Conservation (phyloP, 2,329 filamentous ascomycete species). For the Aspergillus tanneri region DNA sequence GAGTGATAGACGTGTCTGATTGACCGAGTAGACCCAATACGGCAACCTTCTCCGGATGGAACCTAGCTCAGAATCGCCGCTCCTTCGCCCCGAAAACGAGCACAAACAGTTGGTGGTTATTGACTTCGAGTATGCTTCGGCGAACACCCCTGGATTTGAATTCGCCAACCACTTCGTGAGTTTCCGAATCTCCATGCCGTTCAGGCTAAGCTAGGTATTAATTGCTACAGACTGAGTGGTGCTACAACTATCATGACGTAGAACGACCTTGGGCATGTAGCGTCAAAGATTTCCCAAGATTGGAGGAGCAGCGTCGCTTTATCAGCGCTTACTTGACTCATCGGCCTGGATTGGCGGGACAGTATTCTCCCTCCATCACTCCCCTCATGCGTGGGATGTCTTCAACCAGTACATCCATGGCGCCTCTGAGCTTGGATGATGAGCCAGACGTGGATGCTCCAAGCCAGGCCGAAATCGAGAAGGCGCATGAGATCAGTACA, state of each 20-base stretch:
- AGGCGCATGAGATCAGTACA: conserved; percentile 59
- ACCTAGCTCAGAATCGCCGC: conserved; percentile 70
- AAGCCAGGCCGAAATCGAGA: conserved; percentile 56
- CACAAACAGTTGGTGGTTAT: conserved; percentile 97
- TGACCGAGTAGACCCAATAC: conserved; percentile 88
- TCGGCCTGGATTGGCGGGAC: conserved; percentile 54
- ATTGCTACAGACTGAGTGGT: conserved; percentile 90
- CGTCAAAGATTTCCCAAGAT: conserved; percentile 68
- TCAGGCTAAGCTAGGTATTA: too few species aligned
- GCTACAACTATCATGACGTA: conserved; percentile 90
- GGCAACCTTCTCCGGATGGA: conserved; percentile 88
- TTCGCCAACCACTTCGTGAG: conserved; percentile 94
- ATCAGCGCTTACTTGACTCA: conserved; percentile 85
- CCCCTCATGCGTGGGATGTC: conserved; percentile 53
- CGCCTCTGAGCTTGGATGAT: conserved; percentile 79
- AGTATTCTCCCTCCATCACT: conserved; percentile 27
- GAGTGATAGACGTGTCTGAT: conserved; percentile 17
- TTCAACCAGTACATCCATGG: conserved; percentile 51
- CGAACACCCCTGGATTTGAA: conserved; percentile 81
- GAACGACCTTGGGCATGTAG: conserved; percentile 66
- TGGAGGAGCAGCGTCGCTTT: conserved; percentile 80
- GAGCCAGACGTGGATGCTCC: conserved; percentile 56
- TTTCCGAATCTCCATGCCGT: conserved; percentile 4
- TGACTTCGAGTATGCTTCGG: conserved; percentile 94
- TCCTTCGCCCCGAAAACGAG: conserved; percentile 83